These are phyloP conservation scores for Rhizoclosmatium globosum DNA, from an alignment of 192 early-diverging fungal genomes.

Conservation along the genomic window DNA sequence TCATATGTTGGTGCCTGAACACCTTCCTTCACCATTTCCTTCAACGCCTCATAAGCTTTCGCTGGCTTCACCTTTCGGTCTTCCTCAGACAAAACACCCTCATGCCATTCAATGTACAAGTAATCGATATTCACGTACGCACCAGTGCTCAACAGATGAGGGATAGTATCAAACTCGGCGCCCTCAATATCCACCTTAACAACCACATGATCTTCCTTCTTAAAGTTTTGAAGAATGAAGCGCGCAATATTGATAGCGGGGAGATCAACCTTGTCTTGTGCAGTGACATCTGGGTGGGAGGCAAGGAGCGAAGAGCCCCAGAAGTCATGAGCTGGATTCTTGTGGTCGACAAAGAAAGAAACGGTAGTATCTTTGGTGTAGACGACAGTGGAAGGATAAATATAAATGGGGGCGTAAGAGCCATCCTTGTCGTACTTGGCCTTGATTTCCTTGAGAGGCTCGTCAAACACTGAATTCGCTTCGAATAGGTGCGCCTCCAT, in stretches of 20 bases:
- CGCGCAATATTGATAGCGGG: constrained; percentile 23
- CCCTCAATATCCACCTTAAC: constrained; percentile 36
- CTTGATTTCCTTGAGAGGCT: neutral
- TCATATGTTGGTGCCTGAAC: neutral
- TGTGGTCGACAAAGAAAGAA: constrained; percentile 4
- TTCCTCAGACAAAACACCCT: neutral
- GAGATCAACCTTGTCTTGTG: neutral
- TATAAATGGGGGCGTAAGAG: neutral
- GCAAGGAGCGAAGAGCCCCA: neutral
- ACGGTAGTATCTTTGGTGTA: neutral
- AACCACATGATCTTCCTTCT: constrained; percentile 16
- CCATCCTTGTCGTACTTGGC: neutral
- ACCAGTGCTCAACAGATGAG: constrained; percentile 18
- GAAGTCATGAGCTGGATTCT: constrained; percentile 3
- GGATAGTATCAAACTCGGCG: constrained; percentile 22
- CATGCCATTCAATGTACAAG: constrained; percentile 17
- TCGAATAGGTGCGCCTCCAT: constrained; percentile 29
- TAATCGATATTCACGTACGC: constrained; percentile 23
- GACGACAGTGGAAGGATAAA: constrained; percentile 18
- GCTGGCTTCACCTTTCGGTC: too few species aligned
- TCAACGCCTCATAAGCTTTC: neutral
- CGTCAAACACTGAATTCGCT: constrained; percentile 20
- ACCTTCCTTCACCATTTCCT: neutral
- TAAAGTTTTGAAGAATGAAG: constrained; percentile 8
- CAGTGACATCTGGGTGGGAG: neutral